These are phyloP conservation scores for Coemansia aciculifera DNA, from an alignment of 192 early-diverging fungal genomes.

Conservation along the genomic window DNA sequence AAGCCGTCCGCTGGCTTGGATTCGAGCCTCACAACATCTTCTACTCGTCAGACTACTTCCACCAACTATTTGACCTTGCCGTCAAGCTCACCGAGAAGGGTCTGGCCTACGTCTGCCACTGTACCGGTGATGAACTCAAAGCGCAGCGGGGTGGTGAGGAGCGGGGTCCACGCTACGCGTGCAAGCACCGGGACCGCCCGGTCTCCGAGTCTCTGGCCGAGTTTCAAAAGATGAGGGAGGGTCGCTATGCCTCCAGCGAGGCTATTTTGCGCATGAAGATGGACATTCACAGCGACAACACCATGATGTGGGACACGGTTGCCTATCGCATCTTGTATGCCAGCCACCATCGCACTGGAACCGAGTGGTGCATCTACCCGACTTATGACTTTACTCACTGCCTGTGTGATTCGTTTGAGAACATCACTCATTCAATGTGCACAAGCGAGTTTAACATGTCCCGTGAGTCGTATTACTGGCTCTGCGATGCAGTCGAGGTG, in stretches of 20 bases:
- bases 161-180: constrained; percentile 83
- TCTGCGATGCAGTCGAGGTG: constrained; percentile 94
- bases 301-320: constrained; percentile 99
- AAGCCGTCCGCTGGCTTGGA: constrained; percentile 94
- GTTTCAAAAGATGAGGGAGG: constrained; percentile 98
- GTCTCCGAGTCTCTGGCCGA: constrained; percentile 88
- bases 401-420: constrained; percentile 97
- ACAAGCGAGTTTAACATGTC: constrained; percentile 94
- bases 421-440: constrained; percentile 99
- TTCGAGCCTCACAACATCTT: constrained; percentile 89
- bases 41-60: constrained; percentile 98
- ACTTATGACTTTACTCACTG: constrained; percentile 99
- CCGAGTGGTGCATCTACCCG: constrained; percentile 97
- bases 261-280: constrained; percentile 99
- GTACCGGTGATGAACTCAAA: constrained; percentile 92
- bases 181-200: constrained; percentile 89
- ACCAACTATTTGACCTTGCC: constrained; percentile 92
- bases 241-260: constrained; percentile 88
- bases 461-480: constrained; percentile 98
- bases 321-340: constrained; percentile 95
- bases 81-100: constrained; percentile 86
- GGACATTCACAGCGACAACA: constrained; percentile 96
- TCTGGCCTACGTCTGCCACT: constrained; percentile 93
- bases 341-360: constrained; percentile 89
- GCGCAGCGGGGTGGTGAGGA: constrained; percentile 87